These are phyloP conservation scores for Trametes coccinea DNA, from an alignment of 768 basidiomycete genomes.

Conservation along the genomic window DNA sequence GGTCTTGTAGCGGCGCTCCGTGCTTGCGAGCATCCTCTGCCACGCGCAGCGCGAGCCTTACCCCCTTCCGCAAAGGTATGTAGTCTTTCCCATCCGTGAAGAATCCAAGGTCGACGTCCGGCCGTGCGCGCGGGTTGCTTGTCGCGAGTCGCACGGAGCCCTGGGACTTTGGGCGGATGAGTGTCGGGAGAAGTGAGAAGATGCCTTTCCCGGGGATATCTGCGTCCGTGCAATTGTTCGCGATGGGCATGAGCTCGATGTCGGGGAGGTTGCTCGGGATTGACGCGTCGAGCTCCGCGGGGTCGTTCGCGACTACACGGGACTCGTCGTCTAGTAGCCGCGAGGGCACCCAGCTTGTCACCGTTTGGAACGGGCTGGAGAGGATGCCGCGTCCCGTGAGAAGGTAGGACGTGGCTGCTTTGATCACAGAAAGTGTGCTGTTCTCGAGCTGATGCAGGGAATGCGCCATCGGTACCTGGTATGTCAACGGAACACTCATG, in stretches of 20 bases:
- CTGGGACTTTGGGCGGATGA: constrained; percentile 28
- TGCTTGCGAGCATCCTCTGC: constrained; percentile 3
- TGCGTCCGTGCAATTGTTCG: constrained; percentile 6
- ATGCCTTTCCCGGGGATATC: constrained; percentile 12
- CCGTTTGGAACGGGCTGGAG: constrained; percentile 13
- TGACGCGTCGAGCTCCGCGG: constrained; percentile 10
- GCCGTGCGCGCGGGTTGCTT: constrained; percentile 31
- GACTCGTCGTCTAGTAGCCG: constrained; percentile 11
- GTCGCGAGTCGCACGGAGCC: constrained; percentile 33
- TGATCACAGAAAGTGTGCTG: constrained; percentile 1
- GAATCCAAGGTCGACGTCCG: constrained; percentile 32
- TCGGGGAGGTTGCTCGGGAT: constrained; percentile 23
- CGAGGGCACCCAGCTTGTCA: constrained; percentile 10
- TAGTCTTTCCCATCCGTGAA: constrained; percentile 30
- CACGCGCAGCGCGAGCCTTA: constrained; percentile 26
- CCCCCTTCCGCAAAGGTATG: constrained; percentile 24
- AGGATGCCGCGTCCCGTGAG: constrained; percentile 16
- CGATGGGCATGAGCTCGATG: constrained; percentile 24
- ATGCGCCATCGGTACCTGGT: constrained; percentile 16
- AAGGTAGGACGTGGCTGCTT: constrained; percentile 17
- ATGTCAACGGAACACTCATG: constrained; percentile 15
- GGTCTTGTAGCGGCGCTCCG: constrained; percentile 15
- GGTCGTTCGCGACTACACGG: not conserved
- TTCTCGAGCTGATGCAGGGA: constrained; percentile 16
- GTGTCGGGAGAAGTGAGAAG: constrained; percentile 23